Evolutionary conservation across 1,284 basidiomycete genomes (phyloP), one percentile per base, ranked within the genome.

Genomic region (Schizophyllum amplum): DNA sequence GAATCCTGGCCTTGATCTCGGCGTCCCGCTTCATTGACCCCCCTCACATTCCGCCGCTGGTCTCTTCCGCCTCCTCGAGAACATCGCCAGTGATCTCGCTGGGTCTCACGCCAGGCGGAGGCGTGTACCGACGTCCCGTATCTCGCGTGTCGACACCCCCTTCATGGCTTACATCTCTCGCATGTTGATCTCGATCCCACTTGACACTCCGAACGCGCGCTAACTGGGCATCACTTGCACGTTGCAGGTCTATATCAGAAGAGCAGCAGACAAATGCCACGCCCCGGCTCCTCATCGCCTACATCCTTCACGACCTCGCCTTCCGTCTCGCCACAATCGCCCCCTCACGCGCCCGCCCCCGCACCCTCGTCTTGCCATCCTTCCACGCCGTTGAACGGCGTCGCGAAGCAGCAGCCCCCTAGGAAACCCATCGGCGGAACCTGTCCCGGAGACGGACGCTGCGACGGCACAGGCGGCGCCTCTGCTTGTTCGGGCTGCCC

Each of bases 391-490:
- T 23, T 26, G 47, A 25, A 17, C 26, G 24, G 15, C 9, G 27
- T 7, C n/a, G 27, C 5, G 23, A 33, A 53, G 24, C 53, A n/a
- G n/a, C n/a, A 63, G 66, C 57, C 63, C 67, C 20, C 66, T 48
- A 51, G 33, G 23, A 55, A 48, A 53, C 22, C 23, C 26, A 42
- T 21, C 59, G 76, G 78, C 53, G 90, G 94, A 53, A 93, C 93
- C 20, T 98, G 94, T 71, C 94, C 94, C 5, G 94, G 94, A 58
- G 94, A 95, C 72, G 94, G 94, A 46, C 83, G 91, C 63, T 98
- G 94, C 73, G 92, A 98, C 73, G 94, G 94, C 61, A 93, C 91
- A 25, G 94, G 94, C 65, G 94, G 94, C 59, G 86, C 92, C 63
- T 84, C 84, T 59, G 88, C 90, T 61, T 98, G 94, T 70, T 84